These are phyloP conservation scores for Castanea crenata DNA, from an alignment of 306 rosid species.

Conservation along the genomic window DNA sequence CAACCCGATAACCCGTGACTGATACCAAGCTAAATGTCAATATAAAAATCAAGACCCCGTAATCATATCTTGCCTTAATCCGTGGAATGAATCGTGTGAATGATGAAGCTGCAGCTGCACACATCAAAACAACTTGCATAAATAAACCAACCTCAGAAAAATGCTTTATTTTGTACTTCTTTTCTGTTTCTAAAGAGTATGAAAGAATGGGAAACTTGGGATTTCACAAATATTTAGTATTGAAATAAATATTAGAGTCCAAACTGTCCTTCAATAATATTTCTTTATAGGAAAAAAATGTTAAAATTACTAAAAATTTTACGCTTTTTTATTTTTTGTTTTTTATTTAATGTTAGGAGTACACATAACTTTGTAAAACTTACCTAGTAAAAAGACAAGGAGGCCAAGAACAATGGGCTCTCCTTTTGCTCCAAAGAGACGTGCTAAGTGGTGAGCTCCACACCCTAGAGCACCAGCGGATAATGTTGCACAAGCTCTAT, in stretches of 20 bases:
- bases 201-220: too few species aligned
- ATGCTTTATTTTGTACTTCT: too few species aligned
- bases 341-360: too few species aligned
- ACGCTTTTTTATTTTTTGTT: too few species aligned
- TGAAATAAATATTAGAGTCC: too few species aligned
- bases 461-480: conserved; percentile 78
- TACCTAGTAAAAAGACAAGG: conserved; percentile 82
- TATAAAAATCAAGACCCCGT: conserved; percentile 80
- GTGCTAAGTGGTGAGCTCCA: conserved; percentile 69
- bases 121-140: conserved; percentile 6
- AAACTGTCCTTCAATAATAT: too few species aligned
- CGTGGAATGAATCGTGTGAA: conserved; percentile 68
- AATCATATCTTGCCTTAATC: conserved; percentile 82
- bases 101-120: conserved; percentile 69
- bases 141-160: not conserved
- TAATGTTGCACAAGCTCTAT: conserved; percentile 81
- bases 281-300: too few species aligned
- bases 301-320: too few species aligned
- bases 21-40: conserved; percentile 80
- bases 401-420: conserved; percentile 63
- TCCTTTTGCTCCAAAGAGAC: conserved; percentile 58
- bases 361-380: not conserved
- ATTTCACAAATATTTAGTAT: too few species aligned
- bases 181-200: too few species aligned
- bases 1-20: conserved; percentile 65